phyloP scores from a whole-genome alignment of 1,284 basidiomycete species.

The Quambalaria eucalypti region DNA sequence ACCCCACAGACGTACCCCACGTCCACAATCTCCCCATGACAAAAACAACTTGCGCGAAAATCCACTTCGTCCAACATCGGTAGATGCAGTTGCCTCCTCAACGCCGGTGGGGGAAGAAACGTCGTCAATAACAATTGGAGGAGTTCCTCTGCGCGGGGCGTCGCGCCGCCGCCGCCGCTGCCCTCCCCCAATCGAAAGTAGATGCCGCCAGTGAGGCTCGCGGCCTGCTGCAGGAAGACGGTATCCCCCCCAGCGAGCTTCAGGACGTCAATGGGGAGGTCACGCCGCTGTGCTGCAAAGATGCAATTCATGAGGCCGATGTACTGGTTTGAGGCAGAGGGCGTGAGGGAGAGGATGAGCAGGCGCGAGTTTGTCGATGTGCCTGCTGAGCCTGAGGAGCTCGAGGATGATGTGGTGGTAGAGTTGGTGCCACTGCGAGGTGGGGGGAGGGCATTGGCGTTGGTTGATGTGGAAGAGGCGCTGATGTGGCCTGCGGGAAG shows the following conservation, averaged over 20 bases:
- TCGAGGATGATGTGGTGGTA: not conserved
- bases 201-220: constrained; percentile 85
- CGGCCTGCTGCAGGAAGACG: constrained; percentile 93
- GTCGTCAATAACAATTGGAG: constrained; percentile 8
- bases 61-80: constrained; percentile 92
- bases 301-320: constrained; percentile 99
- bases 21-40: constrained; percentile 91
- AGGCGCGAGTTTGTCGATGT: constrained; percentile 50
- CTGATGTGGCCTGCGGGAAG: constrained; percentile 1
- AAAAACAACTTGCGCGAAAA: constrained; percentile 95
- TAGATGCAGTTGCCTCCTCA: constrained; percentile 68
- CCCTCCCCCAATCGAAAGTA: constrained; percentile 75
- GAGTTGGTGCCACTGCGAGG: not conserved
- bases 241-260: constrained; percentile 77
- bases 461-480: constrained; percentile 3
- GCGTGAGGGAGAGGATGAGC: constrained; percentile 82
- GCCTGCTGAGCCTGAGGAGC: not conserved
- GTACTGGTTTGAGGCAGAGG: constrained; percentile 74
- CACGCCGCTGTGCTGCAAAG: constrained; percentile 94
- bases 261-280: constrained; percentile 89
- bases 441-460: not conserved
- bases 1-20: constrained; percentile 81
- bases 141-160: not conserved
- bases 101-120: constrained; percentile 48
- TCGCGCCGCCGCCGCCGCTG: not conserved